Evolutionary conservation across 2,329 filamentous ascomycete genomes (phyloP), one percentile per base, ranked within the genome.

Genomic region (Arthrobotrys iridis): DNA sequence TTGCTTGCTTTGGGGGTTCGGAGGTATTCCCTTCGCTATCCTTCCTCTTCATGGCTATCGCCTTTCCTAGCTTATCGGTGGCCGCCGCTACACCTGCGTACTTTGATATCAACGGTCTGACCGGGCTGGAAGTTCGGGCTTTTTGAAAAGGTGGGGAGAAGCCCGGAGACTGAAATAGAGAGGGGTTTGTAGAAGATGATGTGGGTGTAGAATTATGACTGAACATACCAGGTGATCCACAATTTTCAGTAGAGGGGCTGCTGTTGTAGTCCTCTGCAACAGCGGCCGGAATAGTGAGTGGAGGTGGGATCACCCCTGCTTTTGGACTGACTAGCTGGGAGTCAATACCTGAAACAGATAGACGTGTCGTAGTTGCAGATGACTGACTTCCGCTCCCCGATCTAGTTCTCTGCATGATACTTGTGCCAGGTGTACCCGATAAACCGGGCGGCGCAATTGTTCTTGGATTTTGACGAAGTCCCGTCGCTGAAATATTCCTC

Each of bases 201-300:
- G 70, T 74, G 28, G 70, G 70, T 74, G 70, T 74, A 74, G 70
- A 74, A 58, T 45, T 65, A 74, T 74, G 60, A 67, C 70, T 74
- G 57, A 74, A 74, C 70, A 74, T 74, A 74, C 70, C 70, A 74
- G 70, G 70, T 46, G 70, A 74, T 74, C 70, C 70, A 74, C 70
- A 67, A 35, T 74, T 74, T 74, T 64, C 70, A 50, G 70, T 74
- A 74, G 70, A 74, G 30, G 70, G 70, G 46, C 70, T 74, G 63
- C 70, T 74, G 63, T 67, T 67, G 70, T 67, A 74, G 70, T 63
- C 67, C 62, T 74, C 70, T 74, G 70, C 55, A 45, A 58, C 62
- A 67, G 70, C 62, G 46, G 62, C 70, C 67, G 70, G 70, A 57
- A 74, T 74, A 57, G 70, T 74, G 40, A 74, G 70, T 43, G 70